phyloP scores from a whole-genome alignment of 2,329 filamentous ascomycete genomes.

The Ophiostoma tasmaniense region DNA sequence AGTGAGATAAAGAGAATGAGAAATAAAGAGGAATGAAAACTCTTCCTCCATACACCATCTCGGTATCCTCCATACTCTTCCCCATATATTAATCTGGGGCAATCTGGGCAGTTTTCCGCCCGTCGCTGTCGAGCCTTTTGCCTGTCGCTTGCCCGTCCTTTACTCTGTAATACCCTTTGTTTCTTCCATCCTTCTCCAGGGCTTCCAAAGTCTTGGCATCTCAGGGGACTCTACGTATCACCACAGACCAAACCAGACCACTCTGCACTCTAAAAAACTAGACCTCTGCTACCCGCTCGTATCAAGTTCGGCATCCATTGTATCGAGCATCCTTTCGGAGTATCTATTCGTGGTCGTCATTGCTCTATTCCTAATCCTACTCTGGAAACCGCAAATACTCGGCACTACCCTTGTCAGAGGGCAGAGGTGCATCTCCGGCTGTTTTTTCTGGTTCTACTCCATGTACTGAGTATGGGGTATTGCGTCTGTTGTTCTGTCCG shows the following conservation, averaged over 20 bases:
- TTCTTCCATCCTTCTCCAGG: slow-evolving; percentile 1
- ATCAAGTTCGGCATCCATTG: background rate
- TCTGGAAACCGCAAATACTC: background rate
- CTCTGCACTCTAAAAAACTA: background rate
- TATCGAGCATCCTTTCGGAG: background rate
- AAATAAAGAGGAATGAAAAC: background rate
- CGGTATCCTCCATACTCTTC: background rate
- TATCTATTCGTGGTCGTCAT: background rate
- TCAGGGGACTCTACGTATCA: background rate
- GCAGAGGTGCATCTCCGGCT: background rate
- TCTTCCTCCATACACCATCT: background rate
- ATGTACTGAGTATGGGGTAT: no score
- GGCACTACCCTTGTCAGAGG: background rate
- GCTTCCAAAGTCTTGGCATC: slow-evolving; percentile 4
- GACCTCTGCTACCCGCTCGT: background rate
- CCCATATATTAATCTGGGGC: background rate
- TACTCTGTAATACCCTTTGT: background rate
- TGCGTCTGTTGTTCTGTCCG: no score
- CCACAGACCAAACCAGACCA: background rate
- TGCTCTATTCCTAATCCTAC: background rate
- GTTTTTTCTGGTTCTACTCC: background rate
- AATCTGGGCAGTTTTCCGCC: background rate
- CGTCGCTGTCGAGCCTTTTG: background rate
- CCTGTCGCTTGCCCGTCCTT: background rate
- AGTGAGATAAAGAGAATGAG: background rate